A percentile compares a stretch with the other conserved stretches of the same genome.
These are phyloP conservation scores for Colletotrichum horii DNA, from an alignment of 2,329 filamentous ascomycete species.

Conservation along the genomic window DNA sequence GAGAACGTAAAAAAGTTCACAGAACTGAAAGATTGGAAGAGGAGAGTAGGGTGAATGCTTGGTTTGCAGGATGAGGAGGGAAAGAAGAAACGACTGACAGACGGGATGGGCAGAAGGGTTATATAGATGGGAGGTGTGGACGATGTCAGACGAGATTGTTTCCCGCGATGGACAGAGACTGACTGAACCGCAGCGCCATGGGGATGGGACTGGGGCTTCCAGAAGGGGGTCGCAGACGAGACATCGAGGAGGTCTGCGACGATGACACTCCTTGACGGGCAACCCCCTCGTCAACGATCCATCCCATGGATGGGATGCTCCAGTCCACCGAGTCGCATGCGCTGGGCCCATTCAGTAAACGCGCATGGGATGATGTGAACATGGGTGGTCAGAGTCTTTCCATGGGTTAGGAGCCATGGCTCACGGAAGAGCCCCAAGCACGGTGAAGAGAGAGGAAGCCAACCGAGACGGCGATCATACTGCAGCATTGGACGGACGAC, in stretches of 20 bases:
- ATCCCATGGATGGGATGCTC: not conserved
- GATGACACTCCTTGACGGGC: slow-evolving; percentile 3
- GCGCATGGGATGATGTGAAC: not conserved
- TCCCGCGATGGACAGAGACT: not conserved
- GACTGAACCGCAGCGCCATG: not conserved
- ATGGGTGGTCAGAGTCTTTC: not conserved
- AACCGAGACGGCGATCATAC: slow-evolving; percentile 21
- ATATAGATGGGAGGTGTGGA: not conserved
- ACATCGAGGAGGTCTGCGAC: slow-evolving; percentile 8
- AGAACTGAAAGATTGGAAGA: slow-evolving; percentile 37
- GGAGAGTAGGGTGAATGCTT: slow-evolving; percentile 29
- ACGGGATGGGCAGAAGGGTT: not conserved
- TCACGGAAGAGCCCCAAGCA: not conserved
- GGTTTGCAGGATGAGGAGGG: slow-evolving; percentile 25
- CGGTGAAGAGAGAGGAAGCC: not conserved
- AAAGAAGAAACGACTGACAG: not conserved
- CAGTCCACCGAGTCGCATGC: not conserved
- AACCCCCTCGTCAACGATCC: not conserved
- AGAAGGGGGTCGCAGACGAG: not conserved
- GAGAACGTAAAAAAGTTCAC: slow-evolving; percentile 40
- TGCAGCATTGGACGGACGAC: not conserved
- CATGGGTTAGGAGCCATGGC: not conserved
- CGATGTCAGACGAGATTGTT: not conserved
- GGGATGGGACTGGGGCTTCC: not conserved
- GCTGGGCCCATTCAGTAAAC: not conserved